Base-by-base conservation (phyloP, 306 rosid genomes). In the Coriaria nepalensis region DNA sequence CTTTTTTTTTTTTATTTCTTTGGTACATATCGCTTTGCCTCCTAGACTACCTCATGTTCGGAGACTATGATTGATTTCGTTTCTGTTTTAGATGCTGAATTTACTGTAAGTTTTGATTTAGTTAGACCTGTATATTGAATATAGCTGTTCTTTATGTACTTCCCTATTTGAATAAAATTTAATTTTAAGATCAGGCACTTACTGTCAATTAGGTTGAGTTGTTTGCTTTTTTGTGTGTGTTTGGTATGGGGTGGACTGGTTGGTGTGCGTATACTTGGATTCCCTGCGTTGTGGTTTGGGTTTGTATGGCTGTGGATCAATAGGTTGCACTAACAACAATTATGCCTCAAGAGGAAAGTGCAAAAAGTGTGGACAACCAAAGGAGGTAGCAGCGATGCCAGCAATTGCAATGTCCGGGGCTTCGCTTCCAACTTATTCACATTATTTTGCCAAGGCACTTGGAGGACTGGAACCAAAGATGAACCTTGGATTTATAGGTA, bases 321-420 rank as follows among this genome's bases (percentile, higher is more conserved):
- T 85, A 90, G 98, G 95, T 77, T 90, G 98, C 98, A 90, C 98
- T 81, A 90, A 90, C 94, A 90, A 85, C 95, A 90, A 90, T 85
- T 90, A 90, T 84, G 98, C 98, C 73, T 90, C 98, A 79, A 75
- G 95, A 90, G 95, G 85, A 64, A 84, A 75, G 87, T 90, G 95
- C 85, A 90, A 90, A 72, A 90, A 81, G 71, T 90, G 95, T 36
- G 95, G 98, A 54, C 85, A 90, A 71, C 86, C 76, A 29, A 90
- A 85, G 92, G 95, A 81, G 80, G 65, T 81, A 61, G 92, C 95
- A 38, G 87, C 92, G 68, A 81, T 88, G 93, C 83, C 95, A 38
- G 93, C 95, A 9, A 54, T 78, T 53, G 90, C 93, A 49, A 64
- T 90, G 80, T 77, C 78, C 4, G 94, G 92, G 52, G 80, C 79